These are phyloP conservation scores for Tylopilus intermedius DNA, from an alignment of 768 basidiomycete genomes.

Conservation along the genomic window DNA sequence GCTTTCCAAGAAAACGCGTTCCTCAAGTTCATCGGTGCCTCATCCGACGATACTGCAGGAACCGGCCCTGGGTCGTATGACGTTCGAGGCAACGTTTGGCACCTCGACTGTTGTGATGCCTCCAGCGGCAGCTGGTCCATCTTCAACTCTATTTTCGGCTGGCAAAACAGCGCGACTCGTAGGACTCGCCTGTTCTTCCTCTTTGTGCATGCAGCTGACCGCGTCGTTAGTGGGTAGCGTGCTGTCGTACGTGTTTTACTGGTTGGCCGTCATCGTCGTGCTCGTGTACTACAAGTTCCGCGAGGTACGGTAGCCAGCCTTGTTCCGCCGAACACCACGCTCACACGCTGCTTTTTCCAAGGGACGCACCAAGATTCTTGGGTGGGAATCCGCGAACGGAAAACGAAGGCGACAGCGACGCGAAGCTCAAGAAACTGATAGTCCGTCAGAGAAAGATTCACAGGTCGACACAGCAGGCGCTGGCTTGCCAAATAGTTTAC, in stretches of 20 bases:
- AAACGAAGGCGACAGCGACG: constrained; percentile 28
- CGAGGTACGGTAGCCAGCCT: constrained; percentile 35
- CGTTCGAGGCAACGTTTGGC: constrained; percentile 83
- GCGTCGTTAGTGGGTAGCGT: constrained; percentile 58
- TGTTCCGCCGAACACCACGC: background rate
- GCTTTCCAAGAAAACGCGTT: constrained; percentile 68
- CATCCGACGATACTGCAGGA: constrained; percentile 63
- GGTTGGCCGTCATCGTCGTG: constrained; percentile 71
- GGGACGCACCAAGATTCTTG: constrained; percentile 63
- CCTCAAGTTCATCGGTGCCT: constrained; percentile 62
- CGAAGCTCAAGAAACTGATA: constrained; percentile 12
- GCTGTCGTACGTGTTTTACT: constrained; percentile 88
- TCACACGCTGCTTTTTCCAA: constrained; percentile 17
- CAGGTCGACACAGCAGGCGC: background rate
- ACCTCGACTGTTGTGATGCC: constrained; percentile 76
- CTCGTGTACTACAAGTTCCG: constrained; percentile 65
- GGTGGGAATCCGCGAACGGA: constrained; percentile 50
- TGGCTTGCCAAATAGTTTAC: background rate
- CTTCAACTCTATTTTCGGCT: constrained; percentile 82
- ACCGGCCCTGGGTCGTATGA: constrained; percentile 82
- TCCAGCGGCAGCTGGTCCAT: constrained; percentile 67
- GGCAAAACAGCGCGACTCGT: constrained; percentile 81
- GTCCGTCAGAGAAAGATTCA: background rate
- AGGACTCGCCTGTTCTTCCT: constrained; percentile 7
- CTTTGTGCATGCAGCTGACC: background rate